These are phyloP conservation scores for Barnettozyma salicaria DNA, from an alignment of 805 yeast species.

Conservation along the genomic window DNA sequence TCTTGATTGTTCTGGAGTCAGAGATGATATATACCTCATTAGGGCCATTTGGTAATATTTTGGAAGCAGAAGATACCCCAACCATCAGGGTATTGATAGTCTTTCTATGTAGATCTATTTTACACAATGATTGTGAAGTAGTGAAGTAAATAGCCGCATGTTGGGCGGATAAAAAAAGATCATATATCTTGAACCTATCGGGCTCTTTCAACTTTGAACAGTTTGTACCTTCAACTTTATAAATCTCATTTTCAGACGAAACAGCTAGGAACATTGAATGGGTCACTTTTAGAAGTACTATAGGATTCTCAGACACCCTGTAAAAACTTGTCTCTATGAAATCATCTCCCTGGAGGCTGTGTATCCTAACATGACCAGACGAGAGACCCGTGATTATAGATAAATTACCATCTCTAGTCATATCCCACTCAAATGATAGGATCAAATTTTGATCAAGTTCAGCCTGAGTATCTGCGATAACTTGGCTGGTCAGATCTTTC, in stretches of 20 bases:
- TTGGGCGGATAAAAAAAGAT: conserved; percentile 5
- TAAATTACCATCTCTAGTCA: conserved; percentile 1
- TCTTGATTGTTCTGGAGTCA: conserved; percentile 6
- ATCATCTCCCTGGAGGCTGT: conserved; percentile 1
- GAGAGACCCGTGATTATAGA: conserved; percentile 16
- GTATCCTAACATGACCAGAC: conserved; percentile 16
- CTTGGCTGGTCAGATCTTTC: conserved; percentile 12
- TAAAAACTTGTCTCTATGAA: conserved; percentile 1
- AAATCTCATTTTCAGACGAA: conserved; percentile 19
- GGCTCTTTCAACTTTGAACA: conserved; percentile 6
- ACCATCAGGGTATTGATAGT: background rate
- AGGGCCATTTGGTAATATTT: conserved; percentile 12
- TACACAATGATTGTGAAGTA: conserved; percentile 10
- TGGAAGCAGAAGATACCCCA: conserved; percentile 9
- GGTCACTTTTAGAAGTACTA: conserved; percentile 11
- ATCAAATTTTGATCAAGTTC: conserved; percentile 16
- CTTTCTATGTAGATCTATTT: conserved; percentile 2
- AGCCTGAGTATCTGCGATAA: conserved; percentile 5
- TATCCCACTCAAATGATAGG: conserved; percentile 20
- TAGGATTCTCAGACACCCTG: conserved; percentile 11
- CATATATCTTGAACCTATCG: conserved; percentile 20
- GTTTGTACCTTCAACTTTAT: conserved; percentile 1
- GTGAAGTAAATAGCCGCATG: conserved; percentile 5
- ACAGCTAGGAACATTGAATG: conserved; percentile 10
- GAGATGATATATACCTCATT: conserved; percentile 8